Base-by-base conservation (phyloP, 2,329 filamentous ascomycete species). In the Drechslera avenae region DNA sequence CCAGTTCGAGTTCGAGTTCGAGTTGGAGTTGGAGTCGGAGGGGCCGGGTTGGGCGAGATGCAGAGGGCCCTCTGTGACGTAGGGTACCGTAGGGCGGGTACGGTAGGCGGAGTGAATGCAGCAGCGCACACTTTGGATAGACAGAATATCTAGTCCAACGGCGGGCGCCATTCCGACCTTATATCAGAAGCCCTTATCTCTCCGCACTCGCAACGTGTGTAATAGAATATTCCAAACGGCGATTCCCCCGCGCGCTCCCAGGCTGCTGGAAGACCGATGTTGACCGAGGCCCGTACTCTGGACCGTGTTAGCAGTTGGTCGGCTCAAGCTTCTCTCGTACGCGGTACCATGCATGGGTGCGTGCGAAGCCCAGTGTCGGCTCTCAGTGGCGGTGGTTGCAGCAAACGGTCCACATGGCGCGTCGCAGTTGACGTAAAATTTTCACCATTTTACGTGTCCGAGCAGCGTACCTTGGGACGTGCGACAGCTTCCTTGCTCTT, bases 401-500 rank as follows among this genome's bases (percentile, higher is more conserved):
- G 54, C 19, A 54, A n/a, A 35, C 53, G 62, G 45, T 64, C 67
- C 67, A 70, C 67, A 62, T 68, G 50, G 67, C 50, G 57, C 44
- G 46, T 36, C 23, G 50, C 44, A 44, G 50, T 66, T 67, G 59
- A 67, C 64, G 62, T 66, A 68, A 67, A 67, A 66, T 59, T 67
- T 68, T 68, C 63, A 62, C 59, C 54, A 59, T 52, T 52, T 48
- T 49, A 44, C 43, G 45, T 43, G 50, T 49, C 36, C 33, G 21
- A 46, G 46, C 50, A 39, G 39, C 53, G 46, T 14, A 59, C 8
- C 21, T 35, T 30, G 40, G 62, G 56, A 61, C 63, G 61, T 66
- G 61, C 26, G 9, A 28, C 26, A 9, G 26, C 10, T 28, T 12
- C 26, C 26, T 28, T 28, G 26, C 61, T 42, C 40, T 32, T 32